phyloP scores from a whole-genome alignment of 441 rosid genomes.

The Hypseocharis bilobata region DNA sequence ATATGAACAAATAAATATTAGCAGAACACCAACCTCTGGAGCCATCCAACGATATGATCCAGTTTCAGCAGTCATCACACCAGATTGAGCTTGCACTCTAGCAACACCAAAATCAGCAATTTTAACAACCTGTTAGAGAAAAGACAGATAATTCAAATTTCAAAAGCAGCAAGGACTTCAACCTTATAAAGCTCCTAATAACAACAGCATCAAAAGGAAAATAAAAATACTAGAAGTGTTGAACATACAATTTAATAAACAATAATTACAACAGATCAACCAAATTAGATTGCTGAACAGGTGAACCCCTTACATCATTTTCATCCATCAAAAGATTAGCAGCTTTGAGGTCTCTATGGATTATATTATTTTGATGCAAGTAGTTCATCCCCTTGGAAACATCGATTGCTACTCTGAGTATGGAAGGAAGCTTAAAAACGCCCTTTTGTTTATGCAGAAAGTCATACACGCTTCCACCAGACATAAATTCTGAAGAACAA shows the following conservation, averaged over 20 bases:
- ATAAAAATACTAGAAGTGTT: not conserved
- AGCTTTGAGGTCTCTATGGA: slow-evolving; percentile 56
- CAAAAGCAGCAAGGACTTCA: slow-evolving; percentile 5
- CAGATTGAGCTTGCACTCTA: slow-evolving; percentile 51
- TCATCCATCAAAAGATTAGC: slow-evolving; percentile 67
- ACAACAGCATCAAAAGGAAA: not conserved
- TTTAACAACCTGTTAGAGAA: slow-evolving; percentile 44
- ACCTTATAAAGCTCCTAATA: slow-evolving; percentile 1
- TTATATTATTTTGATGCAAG: slow-evolving; percentile 47
- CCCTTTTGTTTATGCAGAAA: slow-evolving; percentile 48
- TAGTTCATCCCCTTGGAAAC: slow-evolving; percentile 51
- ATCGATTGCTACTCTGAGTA: slow-evolving; percentile 55
- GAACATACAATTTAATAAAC: no score
- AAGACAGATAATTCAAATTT: slow-evolving; percentile 1
- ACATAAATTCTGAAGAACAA: slow-evolving; percentile 48
- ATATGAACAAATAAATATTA: not conserved
- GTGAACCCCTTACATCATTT: slow-evolving; percentile 47
- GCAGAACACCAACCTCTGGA: slow-evolving; percentile 50
- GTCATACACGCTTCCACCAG: slow-evolving; percentile 64
- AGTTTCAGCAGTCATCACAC: slow-evolving; percentile 73
- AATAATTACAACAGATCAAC: not conserved
- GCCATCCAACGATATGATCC: slow-evolving; percentile 86
- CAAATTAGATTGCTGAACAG: not conserved
- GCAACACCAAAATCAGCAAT: slow-evolving; percentile 76
- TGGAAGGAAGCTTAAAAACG: slow-evolving; percentile 36